Conservation (phyloP, 306 rosid genomes). For the barrel medic (Medicago truncatula) region DNA sequence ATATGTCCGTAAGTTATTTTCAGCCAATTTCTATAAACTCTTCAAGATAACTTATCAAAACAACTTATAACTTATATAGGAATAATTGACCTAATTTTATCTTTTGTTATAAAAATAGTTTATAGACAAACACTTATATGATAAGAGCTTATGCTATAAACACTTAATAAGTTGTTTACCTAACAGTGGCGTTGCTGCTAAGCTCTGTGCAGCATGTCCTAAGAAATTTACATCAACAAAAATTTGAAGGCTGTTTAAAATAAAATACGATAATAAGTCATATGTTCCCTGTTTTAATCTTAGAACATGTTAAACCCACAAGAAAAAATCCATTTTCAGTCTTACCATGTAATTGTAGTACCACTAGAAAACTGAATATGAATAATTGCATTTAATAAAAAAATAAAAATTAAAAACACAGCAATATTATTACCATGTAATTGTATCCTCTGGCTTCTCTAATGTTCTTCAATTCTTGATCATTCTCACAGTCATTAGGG, state of each 20-base stretch:
- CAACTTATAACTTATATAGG: too few species aligned
- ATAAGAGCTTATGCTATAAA: too few species aligned
- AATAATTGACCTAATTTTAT: too few species aligned
- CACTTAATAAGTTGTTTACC: too few species aligned
- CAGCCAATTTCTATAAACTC: too few species aligned
- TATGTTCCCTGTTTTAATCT: background rate
- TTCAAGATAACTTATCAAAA: too few species aligned
- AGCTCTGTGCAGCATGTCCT: too few species aligned
- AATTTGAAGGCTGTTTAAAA: background rate
- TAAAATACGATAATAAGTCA: background rate
- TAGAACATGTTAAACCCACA: background rate
- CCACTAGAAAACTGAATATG: background rate
- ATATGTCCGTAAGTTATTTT: too few species aligned
- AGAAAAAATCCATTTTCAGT: background rate
- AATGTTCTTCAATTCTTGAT: conserved; percentile 66
- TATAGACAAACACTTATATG: too few species aligned
- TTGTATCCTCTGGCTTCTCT: conserved; percentile 81
- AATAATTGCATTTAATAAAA: background rate
- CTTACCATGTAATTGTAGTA: background rate
- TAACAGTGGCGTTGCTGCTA: too few species aligned
- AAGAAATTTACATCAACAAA: background rate
- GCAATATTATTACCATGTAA: conserved; percentile 63
- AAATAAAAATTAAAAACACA: background rate
- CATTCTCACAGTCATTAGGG: conserved; percentile 58
- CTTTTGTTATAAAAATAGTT: too few species aligned